These are phyloP conservation scores for Tagetes patula DNA, from an alignment of 129 eudicot species.

Conservation along the genomic window DNA sequence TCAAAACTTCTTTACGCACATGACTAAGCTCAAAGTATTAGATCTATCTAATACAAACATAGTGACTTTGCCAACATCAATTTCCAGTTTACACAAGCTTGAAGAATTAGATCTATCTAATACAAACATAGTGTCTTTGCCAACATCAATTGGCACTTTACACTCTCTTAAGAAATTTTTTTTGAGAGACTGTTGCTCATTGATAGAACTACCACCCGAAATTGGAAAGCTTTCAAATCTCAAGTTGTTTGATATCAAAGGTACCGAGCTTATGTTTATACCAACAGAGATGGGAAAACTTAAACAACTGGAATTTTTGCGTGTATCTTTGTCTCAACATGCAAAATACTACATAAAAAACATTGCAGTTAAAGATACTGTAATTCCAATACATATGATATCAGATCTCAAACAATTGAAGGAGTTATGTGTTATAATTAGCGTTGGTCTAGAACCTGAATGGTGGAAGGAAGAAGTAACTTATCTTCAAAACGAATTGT, in stretches of 20 bases:
- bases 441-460: neutral
- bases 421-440: neutral
- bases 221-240: constrained; percentile 13
- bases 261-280: constrained; percentile 16
- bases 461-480: constrained; percentile 21
- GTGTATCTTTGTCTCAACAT: constrained; percentile 20
- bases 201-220: constrained; percentile 9
- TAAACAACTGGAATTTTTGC: neutral
- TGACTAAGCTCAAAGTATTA: neutral
- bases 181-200: constrained; percentile 21
- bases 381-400: constrained; percentile 12
- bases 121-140: constrained; percentile 24
- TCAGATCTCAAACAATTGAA: neutral
- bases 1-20: neutral
- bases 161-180: neutral
- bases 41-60: constrained; percentile 30
- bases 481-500: constrained; percentile 4
- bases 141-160: constrained; percentile 19
- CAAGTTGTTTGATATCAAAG: constrained; percentile 8
- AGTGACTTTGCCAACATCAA: constrained; percentile 17
- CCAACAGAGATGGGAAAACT: constrained; percentile 21
- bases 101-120: neutral
- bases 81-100: constrained; percentile 8
- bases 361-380: neutral
- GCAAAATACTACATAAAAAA: constrained; percentile 5